Evolutionary conservation across 257 asterid genomes (phyloP), one percentile per base, ranked within the genome.

Genomic region (Solanum virginianum): DNA sequence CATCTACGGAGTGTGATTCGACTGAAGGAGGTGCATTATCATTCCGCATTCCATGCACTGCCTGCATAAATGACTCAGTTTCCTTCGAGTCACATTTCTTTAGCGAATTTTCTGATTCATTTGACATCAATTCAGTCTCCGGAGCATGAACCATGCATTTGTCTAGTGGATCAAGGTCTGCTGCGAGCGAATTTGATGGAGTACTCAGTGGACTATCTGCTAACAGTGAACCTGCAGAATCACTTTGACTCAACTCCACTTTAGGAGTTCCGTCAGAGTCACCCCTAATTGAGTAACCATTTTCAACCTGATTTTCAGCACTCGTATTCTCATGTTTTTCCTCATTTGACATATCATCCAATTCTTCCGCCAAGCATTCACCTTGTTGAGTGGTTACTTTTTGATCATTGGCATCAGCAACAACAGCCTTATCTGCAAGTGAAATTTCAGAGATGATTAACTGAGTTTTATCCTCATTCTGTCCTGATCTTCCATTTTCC

Each of bases 121-220:
- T 65, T 24, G 56, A 26, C 51, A 3, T 65, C 59, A 63, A 53
- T 41, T 59, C 80, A 57, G 20, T 55, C 85, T 88, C 89, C 74
- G 88, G 86, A 15, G 29, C 86, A 29, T 80, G 87, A 85, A 36
- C 9, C 81, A 83, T 26, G 10, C 20, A 41, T 45, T 89, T 85
- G 5, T 85, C 85, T 63, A 80, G 55, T 81, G 86, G 54, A 10
- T 88, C 89, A 15, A 85, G 71, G 56, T 47, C 56, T 65, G 41
- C 2, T 8, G 57, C 75, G 56, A 82, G 68, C 4, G 24, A 66
- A 72, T 75, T 86, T 56, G 43, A 10, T 53, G 85, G 84, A 83
- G 75, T 60, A 29, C 9, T 26, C 18, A 7, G 70, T 70, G 86
- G 63, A 88, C 57, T 77, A 63, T 55, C 86, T 88, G 85, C 80